These are phyloP conservation scores for Brassica cretica DNA, from an alignment of 345 rosid species.

Conservation along the genomic window DNA sequence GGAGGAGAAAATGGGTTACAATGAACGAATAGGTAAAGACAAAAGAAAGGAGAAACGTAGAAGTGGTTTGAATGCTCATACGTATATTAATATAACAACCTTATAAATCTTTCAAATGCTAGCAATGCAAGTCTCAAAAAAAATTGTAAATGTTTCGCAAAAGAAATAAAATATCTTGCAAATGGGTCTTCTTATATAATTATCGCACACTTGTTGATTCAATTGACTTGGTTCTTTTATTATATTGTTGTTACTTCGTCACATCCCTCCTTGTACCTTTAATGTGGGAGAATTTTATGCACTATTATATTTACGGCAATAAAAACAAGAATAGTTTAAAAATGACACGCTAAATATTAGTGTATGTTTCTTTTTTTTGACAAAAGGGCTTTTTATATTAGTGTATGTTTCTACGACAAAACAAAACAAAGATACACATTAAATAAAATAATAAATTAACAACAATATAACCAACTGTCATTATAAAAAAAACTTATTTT, in stretches of 20 bases:
- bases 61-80: background rate
- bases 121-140: background rate
- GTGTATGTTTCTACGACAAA: background rate
- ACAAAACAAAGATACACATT: background rate
- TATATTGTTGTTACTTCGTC: conserved; percentile 4
- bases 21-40: background rate
- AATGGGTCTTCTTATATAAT: background rate
- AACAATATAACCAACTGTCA: background rate
- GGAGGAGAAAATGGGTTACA: background rate
- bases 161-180: background rate
- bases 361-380: too few relatives aligned
- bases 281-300: background rate
- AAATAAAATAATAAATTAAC: background rate
- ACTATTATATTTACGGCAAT: background rate
- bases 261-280: background rate
- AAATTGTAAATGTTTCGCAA: background rate
- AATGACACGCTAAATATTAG: background rate
- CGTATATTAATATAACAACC: background rate
- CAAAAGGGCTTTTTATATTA: too few relatives aligned
- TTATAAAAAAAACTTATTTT: background rate
- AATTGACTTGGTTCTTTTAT: background rate
- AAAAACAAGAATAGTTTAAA: background rate
- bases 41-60: background rate
- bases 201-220: background rate
- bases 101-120: background rate